Evolutionary conservation across 345 rosid species (phyloP).

Genomic region (Rubroshorea leprosula): DNA sequence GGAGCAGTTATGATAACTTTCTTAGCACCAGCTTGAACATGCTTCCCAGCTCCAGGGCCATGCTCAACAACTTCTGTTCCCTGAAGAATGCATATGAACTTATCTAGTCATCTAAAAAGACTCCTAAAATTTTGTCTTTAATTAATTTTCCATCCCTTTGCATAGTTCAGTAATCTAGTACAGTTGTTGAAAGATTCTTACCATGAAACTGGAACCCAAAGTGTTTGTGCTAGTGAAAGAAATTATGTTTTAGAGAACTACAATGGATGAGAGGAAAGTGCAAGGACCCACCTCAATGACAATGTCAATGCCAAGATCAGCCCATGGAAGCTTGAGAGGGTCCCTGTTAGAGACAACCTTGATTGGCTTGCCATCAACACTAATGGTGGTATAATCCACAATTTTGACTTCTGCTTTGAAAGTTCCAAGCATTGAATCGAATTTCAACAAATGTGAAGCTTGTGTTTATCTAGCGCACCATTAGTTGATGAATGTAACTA

Average conservation of each 20-base stretch:
- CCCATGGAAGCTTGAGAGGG: conserved; percentile 99
- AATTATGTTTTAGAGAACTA: neutral
- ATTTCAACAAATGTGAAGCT: conserved; percentile 97
- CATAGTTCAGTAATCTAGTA: too few species aligned
- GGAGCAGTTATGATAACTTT: conserved; percentile 98
- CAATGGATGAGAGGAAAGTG: neutral
- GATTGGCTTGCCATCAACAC: conserved; percentile 82
- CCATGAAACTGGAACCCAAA: too few species aligned
- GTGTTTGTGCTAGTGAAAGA: too few species aligned
- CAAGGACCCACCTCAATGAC: conserved; percentile 69
- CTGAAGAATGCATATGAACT: too few species aligned
- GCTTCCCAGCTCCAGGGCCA: conserved; percentile 99
- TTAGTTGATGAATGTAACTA: neutral
- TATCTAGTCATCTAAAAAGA: too few species aligned
- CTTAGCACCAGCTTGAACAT: conserved; percentile 96
- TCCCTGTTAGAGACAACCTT: conserved; percentile 89
- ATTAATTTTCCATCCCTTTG: too few species aligned
- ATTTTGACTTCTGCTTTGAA: conserved; percentile 91
- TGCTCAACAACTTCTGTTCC: conserved; percentile 98
- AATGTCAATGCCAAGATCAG: conserved; percentile 93
- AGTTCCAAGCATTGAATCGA: conserved; percentile 93
- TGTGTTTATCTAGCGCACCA: conserved; percentile 16
- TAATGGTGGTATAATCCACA: conserved; percentile 64
- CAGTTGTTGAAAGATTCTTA: too few species aligned
- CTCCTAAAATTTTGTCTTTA: too few species aligned